phyloP scores from a whole-genome alignment of 2,329 filamentous ascomycete species.

The Fusarium illudens region DNA sequence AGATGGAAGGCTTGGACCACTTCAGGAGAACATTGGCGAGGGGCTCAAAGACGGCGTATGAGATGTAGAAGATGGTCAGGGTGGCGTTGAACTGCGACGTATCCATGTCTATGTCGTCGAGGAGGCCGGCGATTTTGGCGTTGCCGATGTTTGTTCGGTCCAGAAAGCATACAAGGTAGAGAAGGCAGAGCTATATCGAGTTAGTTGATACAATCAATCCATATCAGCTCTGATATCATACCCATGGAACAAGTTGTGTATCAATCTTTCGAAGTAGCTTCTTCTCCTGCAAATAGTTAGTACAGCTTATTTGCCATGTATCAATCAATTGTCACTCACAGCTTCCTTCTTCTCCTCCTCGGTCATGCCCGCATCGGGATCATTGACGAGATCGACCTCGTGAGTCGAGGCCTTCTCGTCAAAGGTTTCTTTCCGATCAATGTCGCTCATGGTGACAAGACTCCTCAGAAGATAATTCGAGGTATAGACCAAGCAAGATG shows the following conservation, averaged over 20 bases:
- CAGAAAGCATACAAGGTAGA: constrained; percentile 79
- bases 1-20: constrained; percentile 76
- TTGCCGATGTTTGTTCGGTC: constrained; percentile 81
- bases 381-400: constrained; percentile 41
- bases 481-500: constrained; percentile 10
- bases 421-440: constrained; percentile 43
- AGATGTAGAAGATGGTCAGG: constrained; percentile 86
- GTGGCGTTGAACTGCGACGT: constrained; percentile 75
- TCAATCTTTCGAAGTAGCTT: constrained; percentile 71
- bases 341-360: constrained; percentile 68
- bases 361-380: constrained; percentile 68
- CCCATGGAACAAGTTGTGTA: constrained; percentile 67
- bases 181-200: constrained; percentile 63
- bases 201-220: not conserved
- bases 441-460: constrained; percentile 45
- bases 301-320: not conserved
- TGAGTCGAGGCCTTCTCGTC: constrained; percentile 44
- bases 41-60: constrained; percentile 81
- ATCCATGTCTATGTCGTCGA: constrained; percentile 68
- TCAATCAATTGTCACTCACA: constrained; percentile 54
- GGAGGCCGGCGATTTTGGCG: constrained; percentile 67
- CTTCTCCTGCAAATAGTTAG: constrained; percentile 59
- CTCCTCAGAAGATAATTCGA: not conserved
- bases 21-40: constrained; percentile 85
- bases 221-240: constrained; percentile 34